A percentile compares a stretch with the other conserved stretches of the same genome.
These are phyloP conservation scores for Hansenula sp. DNA, from an alignment of 1,139 yeast species.

Conservation along the genomic window DNA sequence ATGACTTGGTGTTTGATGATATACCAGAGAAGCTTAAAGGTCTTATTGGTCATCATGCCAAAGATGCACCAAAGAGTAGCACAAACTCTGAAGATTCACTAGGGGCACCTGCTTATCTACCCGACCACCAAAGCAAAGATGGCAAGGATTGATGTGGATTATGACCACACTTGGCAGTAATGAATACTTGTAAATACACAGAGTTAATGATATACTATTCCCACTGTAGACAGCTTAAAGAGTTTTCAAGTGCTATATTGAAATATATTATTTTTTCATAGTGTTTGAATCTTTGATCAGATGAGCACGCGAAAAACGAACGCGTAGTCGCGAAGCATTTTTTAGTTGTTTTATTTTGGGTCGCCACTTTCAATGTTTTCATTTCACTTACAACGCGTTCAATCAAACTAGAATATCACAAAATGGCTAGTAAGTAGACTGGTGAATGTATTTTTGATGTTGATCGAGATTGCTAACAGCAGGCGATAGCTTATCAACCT, in stretches of 20 bases:
- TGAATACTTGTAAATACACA: too few relatives aligned
- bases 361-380: not conserved
- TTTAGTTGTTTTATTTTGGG: not conserved
- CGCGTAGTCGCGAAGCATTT: not conserved
- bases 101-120: too few relatives aligned
- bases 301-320: constrained; percentile 1
- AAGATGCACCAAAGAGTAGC: constrained; percentile 49
- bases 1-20: constrained; percentile 67
- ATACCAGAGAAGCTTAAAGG: constrained; percentile 60
- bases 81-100: constrained; percentile 10
- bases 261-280: too few relatives aligned
- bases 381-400: not conserved
- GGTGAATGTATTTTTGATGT: not conserved
- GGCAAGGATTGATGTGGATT: not conserved
- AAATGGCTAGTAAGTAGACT: constrained; percentile 5
- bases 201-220: too few relatives aligned
- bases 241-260: too few relatives aligned
- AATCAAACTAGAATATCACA: not conserved
- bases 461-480: not conserved
- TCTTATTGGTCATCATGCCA: constrained; percentile 59
- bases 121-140: not conserved
- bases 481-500: constrained; percentile 19
- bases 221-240: too few relatives aligned
- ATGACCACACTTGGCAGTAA: too few relatives aligned
- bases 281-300: too few relatives aligned